phyloP scores from a whole-genome alignment of 2,329 filamentous ascomycete genomes.

The Boeremia exigua region DNA sequence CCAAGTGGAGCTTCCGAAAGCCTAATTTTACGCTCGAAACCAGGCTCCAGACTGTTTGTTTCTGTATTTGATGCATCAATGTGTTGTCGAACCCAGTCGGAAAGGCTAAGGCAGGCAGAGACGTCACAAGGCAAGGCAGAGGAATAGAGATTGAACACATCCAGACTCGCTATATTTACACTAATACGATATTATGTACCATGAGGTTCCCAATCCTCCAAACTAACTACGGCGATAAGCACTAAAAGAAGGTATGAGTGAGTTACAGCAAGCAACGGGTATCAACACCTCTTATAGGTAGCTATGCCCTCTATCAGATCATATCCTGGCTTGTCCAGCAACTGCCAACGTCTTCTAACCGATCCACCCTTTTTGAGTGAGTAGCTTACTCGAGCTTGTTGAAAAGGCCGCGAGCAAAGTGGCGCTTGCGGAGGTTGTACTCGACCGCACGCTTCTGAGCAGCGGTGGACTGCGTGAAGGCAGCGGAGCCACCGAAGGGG shows the following conservation, averaged over 20 bases:
- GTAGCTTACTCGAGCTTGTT: constrained; percentile 38
- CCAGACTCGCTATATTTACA: constrained; percentile 22
- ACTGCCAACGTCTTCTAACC: constrained; percentile 9
- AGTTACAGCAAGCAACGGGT: constrained; percentile 10
- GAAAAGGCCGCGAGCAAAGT: constrained; percentile 44
- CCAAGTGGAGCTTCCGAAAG: constrained; percentile 5
- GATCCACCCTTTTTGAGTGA: background rate
- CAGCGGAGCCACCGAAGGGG: constrained; percentile 70
- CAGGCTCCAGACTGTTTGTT: background rate
- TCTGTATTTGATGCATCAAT: background rate
- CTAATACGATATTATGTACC: constrained; percentile 16
- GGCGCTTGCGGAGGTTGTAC: constrained; percentile 54
- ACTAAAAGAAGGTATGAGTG: constrained; percentile 24
- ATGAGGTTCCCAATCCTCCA: constrained; percentile 7
- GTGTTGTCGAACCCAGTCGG: too few species aligned
- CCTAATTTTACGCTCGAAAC: background rate
- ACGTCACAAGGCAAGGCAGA: constrained; percentile 1
- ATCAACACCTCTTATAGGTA: constrained; percentile 5
- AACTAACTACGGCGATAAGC: constrained; percentile 14
- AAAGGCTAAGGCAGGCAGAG: background rate
- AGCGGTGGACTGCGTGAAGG: constrained; percentile 66
- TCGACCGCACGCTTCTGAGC: constrained; percentile 68
- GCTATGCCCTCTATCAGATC: constrained; percentile 9
- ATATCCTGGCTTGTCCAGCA: constrained; percentile 23
- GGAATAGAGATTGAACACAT: constrained; percentile 2